Evolutionary conservation across 2,329 filamentous ascomycete species (phyloP).

Genomic region (Penicillium sp.): DNA sequence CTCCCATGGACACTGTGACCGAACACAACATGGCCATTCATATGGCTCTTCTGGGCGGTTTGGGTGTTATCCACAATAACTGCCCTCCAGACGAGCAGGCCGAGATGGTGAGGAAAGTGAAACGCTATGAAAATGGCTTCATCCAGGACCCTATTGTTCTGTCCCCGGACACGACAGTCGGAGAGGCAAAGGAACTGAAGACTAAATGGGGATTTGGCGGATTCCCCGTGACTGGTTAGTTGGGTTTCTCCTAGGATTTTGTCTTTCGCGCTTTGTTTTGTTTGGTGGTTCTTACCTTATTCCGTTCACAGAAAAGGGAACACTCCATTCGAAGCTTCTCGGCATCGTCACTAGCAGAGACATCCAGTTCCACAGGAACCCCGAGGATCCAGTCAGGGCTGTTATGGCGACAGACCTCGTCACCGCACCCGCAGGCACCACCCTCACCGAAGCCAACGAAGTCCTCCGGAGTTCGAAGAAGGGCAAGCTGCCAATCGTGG

Average conservation of each 20-base stretch:
- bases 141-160: constrained; percentile 95
- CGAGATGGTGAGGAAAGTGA: constrained; percentile 98
- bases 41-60: constrained; percentile 59
- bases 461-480: constrained; percentile 96
- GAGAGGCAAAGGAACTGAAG: constrained; percentile 87
- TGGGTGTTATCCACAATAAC: constrained; percentile 96
- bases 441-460: constrained; percentile 82
- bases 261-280: not conserved
- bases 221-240: constrained; percentile 95
- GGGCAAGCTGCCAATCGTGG: constrained; percentile 93
- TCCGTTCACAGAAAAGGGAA: constrained; percentile 70
- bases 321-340: constrained; percentile 89
- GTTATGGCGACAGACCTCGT: constrained; percentile 96
- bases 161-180: constrained; percentile 79
- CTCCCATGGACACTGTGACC: constrained; percentile 99
- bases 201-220: constrained; percentile 98
- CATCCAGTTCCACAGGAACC: constrained; percentile 88
- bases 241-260: not conserved
- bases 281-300: not conserved
- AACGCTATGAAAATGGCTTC: constrained; percentile 99
- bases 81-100: constrained; percentile 96
- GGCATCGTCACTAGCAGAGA: constrained; percentile 98
- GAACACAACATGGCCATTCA: constrained; percentile 99
- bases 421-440: constrained; percentile 80
- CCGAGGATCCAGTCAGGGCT: constrained; percentile 69